Conservation (phyloP, 169 alveolate genomes). For the Amoebophrya sp. region DNA sequence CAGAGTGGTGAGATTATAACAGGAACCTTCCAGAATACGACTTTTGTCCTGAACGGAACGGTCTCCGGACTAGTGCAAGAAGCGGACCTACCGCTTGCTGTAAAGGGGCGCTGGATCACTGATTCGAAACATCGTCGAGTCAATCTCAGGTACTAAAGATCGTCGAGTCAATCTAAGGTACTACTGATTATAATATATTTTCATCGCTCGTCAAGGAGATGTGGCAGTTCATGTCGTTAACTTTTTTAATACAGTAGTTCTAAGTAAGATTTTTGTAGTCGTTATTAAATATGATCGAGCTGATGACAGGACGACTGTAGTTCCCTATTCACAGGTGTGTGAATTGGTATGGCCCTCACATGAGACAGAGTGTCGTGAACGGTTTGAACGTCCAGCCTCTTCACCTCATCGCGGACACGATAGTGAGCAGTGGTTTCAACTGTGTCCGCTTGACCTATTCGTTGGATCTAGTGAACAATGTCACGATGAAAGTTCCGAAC, state of each 20-base stretch:
- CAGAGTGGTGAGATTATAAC: no score
- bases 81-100: not conserved
- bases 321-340: not conserved
- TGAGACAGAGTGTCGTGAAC: not conserved
- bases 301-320: no score
- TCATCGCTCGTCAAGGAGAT: no score
- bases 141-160: not conserved
- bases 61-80: not conserved
- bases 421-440: not conserved
- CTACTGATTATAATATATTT: no score
- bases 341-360: slow-evolving; percentile 8
- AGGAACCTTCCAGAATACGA: not conserved
- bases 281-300: no score
- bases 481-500: not conserved
- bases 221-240: no score
- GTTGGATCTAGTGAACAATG: not conserved
- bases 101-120: not conserved
- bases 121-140: not conserved
- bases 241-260: no score
- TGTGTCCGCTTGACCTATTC: slow-evolving; percentile 20
- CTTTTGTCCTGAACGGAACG: not conserved
- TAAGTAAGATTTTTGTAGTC: no score
- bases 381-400: not conserved
- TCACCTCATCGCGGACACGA: not conserved
- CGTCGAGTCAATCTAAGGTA: not conserved